Percentiles rank a stretch among this genome's conserved stretches.
Evolutionary conservation across 169 alveolate genomes (phyloP).

Genomic region (Babesia caballi): DNA sequence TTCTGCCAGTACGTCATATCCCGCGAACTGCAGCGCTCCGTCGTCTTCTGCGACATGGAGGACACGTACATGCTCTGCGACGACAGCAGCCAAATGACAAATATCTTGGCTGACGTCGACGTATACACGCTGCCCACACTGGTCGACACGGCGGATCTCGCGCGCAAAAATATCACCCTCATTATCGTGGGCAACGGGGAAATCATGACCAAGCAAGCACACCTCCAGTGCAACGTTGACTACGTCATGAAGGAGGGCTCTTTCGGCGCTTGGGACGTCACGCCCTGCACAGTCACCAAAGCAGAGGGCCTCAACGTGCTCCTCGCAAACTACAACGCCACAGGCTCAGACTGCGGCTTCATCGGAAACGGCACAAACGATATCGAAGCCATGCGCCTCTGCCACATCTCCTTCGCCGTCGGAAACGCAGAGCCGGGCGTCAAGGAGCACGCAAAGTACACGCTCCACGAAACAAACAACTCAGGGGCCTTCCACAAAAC

Average conservation of each 20-base stretch:
- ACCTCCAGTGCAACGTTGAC: not conserved
- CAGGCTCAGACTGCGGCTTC: slow-evolving; percentile 26
- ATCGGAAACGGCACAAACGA: slow-evolving; percentile 65
- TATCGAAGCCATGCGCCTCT: slow-evolving; percentile 58
- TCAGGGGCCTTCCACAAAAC: slow-evolving; percentile 39
- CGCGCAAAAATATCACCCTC: slow-evolving; percentile 32
- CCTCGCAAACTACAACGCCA: slow-evolving; percentile 18
- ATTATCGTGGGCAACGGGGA: not conserved
- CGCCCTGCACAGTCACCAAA: slow-evolving; percentile 30
- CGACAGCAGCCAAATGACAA: not conserved
- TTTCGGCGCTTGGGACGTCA: slow-evolving; percentile 34
- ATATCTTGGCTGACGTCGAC: slow-evolving; percentile 5
- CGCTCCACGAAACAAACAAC: slow-evolving; percentile 19
- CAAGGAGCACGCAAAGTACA: slow-evolving; percentile 45
- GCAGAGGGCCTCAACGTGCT: slow-evolving; percentile 46
- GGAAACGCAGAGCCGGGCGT: slow-evolving; percentile 35
- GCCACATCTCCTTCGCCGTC: slow-evolving; percentile 57
- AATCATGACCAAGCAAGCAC: slow-evolving; percentile 1
- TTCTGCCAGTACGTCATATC: slow-evolving; percentile 19
- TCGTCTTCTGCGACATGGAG: slow-evolving; percentile 28
- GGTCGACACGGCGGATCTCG: slow-evolving; percentile 5
- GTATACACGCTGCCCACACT: slow-evolving; percentile 12
- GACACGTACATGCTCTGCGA: slow-evolving; percentile 29
- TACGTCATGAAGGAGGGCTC: slow-evolving; percentile 21
- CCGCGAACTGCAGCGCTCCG: not conserved